Conservation (phyloP, 1,139 yeast species). For the Nadsonia starkeyi-henricii region DNA sequence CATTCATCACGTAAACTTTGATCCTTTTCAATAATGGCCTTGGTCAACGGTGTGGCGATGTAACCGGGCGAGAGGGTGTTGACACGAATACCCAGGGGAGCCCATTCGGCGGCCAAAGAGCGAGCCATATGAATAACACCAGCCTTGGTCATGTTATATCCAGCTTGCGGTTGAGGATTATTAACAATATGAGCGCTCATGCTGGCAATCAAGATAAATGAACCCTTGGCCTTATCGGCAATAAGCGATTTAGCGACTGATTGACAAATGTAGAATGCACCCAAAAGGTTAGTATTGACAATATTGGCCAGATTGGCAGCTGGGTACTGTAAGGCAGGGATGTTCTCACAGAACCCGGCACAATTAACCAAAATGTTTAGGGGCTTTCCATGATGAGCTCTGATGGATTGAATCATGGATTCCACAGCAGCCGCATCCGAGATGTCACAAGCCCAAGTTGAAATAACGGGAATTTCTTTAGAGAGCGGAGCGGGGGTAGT, state of each 20-base stretch:
- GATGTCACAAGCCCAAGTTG: constrained; percentile 68
- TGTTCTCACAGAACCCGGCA: constrained; percentile 77
- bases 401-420: constrained; percentile 33
- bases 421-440: constrained; percentile 53
- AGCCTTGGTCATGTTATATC: constrained; percentile 78
- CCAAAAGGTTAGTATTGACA: constrained; percentile 60
- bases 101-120: constrained; percentile 79
- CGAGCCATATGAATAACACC: constrained; percentile 68
- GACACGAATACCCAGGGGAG: constrained; percentile 60
- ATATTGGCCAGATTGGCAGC: constrained; percentile 53
- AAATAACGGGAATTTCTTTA: constrained; percentile 18
- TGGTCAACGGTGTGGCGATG: constrained; percentile 52
- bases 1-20: constrained; percentile 38
- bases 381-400: constrained; percentile 42
- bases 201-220: constrained; percentile 65
- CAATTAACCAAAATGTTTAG: constrained; percentile 58
- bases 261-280: constrained; percentile 56
- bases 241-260: constrained; percentile 58
- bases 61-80: constrained; percentile 76
- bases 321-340: constrained; percentile 67
- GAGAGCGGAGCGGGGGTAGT: not conserved
- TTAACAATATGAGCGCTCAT: constrained; percentile 80
- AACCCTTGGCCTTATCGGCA: constrained; percentile 35
- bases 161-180: constrained; percentile 73
- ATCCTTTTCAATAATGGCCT: constrained; percentile 41